Evolutionary conservation across 2,329 filamentous ascomycete species (phyloP).

Genomic region (Diaporthe sp.): DNA sequence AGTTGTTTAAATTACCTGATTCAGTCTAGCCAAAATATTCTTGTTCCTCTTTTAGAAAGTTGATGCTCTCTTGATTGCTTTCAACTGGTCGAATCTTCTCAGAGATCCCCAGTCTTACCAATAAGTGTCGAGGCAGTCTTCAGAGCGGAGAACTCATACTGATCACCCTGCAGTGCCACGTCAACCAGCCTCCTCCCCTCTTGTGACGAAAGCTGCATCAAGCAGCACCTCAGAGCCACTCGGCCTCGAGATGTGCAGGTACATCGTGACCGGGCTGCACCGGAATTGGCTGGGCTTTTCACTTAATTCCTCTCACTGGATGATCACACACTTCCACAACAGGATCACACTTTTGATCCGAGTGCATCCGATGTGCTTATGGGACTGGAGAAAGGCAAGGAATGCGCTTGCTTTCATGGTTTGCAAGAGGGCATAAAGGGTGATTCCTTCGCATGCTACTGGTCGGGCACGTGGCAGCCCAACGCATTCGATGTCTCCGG

Average conservation of each 20-base stretch:
- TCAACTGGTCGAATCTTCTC: neutral
- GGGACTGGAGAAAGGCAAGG: no score
- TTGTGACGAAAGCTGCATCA: neutral
- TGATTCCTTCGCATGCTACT: neutral
- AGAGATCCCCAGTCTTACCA: neutral
- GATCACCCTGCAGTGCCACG: conserved; percentile 3
- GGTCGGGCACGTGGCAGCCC: no score
- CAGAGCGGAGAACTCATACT: neutral
- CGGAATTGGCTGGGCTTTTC: neutral
- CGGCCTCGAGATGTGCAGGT: neutral
- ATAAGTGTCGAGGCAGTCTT: neutral
- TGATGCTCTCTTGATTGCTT: no score
- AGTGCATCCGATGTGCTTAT: no score
- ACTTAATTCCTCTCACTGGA: no score
- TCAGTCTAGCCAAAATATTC: neutral
- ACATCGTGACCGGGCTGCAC: neutral
- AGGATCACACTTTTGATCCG: no score
- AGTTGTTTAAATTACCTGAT: conserved; percentile 12
- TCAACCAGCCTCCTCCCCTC: neutral
- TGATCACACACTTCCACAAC: no score
- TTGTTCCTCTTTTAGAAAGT: neutral
- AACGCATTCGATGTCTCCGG: no score
- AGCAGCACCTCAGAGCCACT: neutral
- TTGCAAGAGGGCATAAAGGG: neutral
- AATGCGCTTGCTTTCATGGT: neutral